Evolutionary conservation across 495 filamentous ascomycete species (phyloP), one percentile per base, ranked within the genome.

Genomic region (Xanthoparmelia taractica): DNA sequence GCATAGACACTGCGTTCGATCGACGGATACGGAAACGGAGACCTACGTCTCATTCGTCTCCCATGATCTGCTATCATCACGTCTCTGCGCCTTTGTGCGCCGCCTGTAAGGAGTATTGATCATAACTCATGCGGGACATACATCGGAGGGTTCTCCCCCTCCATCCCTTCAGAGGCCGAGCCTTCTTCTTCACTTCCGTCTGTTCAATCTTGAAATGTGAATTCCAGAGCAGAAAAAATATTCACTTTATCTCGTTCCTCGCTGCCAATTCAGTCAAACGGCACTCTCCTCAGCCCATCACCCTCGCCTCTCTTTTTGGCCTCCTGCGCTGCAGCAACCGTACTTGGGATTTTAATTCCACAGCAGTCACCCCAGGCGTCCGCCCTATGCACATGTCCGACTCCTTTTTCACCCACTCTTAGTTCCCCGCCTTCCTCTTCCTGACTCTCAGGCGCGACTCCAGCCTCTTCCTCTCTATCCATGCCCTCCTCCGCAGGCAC

Each of bases 331-430:
- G 94, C 95, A 34, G 90, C 94, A 66, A 97, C 81, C 52, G 88
- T 91, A 70, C 92, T 95, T 17, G 95, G 94, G 20, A 99, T 92
- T 75, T 96, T 95, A 76, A 99, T 99, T 41, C 94, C 95, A 69
- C 94, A 99, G 74, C 95, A 99, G 71, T 99, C 95, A 1, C 95
- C 95, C 86, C 94, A 99, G 36, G 80, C 82, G 63, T 85, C 87
- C 57, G 76, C 65, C 31, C 68, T 82, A 71, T 93, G 90, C 63
- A 87, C 84, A 73, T 93, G 87, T 47, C 76, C 83, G 71, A 84
- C 84, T 1, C 85, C 81, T 63, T 85, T 79, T 75, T 83, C 83
- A 29, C 87, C 80, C 45, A 82, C 75, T 10, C 82, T 74, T 61
- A 84, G 76, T 33, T 74, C 84, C n/a, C 77, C 80, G 58, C 82